Evolutionary conservation across 345 rosid species (phyloP).

Genomic region (Ailanthus altissimus): DNA sequence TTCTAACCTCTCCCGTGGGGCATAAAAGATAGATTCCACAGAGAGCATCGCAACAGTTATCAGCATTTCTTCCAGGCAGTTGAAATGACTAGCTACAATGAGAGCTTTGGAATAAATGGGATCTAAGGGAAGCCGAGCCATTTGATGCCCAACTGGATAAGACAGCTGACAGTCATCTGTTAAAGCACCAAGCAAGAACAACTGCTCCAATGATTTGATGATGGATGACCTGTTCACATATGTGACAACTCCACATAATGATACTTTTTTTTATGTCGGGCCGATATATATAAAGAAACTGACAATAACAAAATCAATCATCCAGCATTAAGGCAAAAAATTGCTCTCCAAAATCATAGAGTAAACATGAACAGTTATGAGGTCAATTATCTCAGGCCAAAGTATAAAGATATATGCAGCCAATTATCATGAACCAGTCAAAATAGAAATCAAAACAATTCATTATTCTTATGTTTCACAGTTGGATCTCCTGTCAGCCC

Average conservation of each 20-base stretch:
- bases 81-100: slow-evolving; percentile 71
- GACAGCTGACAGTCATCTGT: slow-evolving; percentile 83
- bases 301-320: background rate
- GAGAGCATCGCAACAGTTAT: slow-evolving; percentile 92
- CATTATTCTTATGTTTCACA: background rate
- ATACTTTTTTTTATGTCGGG: background rate
- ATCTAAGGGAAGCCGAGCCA: slow-evolving; percentile 91
- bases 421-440: background rate
- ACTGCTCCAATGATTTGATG: slow-evolving; percentile 75
- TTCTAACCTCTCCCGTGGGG: slow-evolving; percentile 74
- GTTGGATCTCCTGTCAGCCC: background rate
- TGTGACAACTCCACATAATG: slow-evolving; percentile 13
- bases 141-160: slow-evolving; percentile 79
- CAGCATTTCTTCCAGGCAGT: slow-evolving; percentile 92
- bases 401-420: background rate
- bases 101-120: slow-evolving; percentile 90
- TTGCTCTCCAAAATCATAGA: background rate
- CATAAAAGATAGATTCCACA: slow-evolving; percentile 81
- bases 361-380: background rate
- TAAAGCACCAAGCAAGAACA: slow-evolving; percentile 81
- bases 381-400: background rate
- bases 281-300: background rate
- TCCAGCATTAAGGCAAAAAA: background rate
- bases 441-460: background rate
- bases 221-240: slow-evolving; percentile 68